Base-by-base conservation (phyloP, 2,329 filamentous ascomycete species). In the Ilyonectria robusta region DNA sequence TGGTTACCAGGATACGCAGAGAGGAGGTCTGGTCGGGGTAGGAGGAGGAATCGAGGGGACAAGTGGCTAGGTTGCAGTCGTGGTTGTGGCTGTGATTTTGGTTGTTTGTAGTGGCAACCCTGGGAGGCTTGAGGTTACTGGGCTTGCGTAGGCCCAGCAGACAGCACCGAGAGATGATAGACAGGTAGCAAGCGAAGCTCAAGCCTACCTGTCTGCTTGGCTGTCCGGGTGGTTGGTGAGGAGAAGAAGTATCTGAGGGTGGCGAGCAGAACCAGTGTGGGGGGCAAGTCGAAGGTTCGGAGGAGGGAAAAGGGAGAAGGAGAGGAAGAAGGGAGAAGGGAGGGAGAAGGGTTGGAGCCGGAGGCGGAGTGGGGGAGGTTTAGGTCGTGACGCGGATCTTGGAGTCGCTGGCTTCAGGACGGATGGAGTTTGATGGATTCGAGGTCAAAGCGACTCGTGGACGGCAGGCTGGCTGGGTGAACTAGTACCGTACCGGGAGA, bases 311-410 rank as follows among this genome's bases (percentile, higher is more conserved):
- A 48, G 19, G 15, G 47, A 26, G 47, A 55, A 56, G 44, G 53
- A 23, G 23, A 44, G 26, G 26, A 47, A 37, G 44, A 60, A 29
- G 42, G 47, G 19, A 51, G 47, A 46, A 31, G 35, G 37, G 58
- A 53, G 48, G 40, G 26, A 48, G 17, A 19, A 57, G 23, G 26
- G 55, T 48, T 42, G 55, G 55, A 23, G 44, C 15, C 44, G 31
- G 44, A 19, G 44, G 33, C 29, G 29, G 53, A 58, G 63, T 62
- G 58, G 58, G 63, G 63, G 58, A 61, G 46, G 40, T 44, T 46
- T 37, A 46, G 58, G 58, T 53, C 58, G 58, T 62, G 46, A 65
- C 63, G 53, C 57, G 33, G 63, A 62, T 66, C 40, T 61, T 58
- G 47, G 58, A 66, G 58, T 61, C 46, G 63, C 58, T 58, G 26